Conservation (phyloP, 352 stramenopile genomes). For the Pythium aquatile region DNA sequence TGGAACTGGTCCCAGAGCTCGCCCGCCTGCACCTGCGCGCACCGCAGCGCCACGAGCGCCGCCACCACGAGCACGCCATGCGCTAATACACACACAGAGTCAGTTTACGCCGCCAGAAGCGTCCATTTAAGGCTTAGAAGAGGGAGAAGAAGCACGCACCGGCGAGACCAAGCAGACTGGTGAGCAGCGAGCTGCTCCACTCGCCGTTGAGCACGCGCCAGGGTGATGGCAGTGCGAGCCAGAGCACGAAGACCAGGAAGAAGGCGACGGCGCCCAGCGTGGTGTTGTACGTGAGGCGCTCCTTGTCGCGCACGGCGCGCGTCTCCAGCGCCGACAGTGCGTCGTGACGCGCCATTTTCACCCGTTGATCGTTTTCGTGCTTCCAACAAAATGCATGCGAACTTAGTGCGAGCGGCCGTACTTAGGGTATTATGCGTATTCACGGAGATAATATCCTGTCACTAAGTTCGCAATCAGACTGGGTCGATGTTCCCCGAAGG, state of each 20-base stretch:
- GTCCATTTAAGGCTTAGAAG: background rate
- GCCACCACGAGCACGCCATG: conserved; percentile 56
- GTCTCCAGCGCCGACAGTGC: conserved; percentile 61
- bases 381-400: conserved; percentile 6
- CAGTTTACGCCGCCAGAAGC: background rate
- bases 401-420: background rate
- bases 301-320: conserved; percentile 61
- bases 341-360: conserved; percentile 24
- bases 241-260: conserved; percentile 40
- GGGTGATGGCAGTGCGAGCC: conserved; percentile 54
- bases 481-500: no score
- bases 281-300: conserved; percentile 58
- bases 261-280: conserved; percentile 46
- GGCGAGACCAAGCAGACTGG: conserved; percentile 53
- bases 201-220: conserved; percentile 77
- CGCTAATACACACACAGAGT: conserved; percentile 26
- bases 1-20: conserved; percentile 66
- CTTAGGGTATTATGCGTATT: no score
- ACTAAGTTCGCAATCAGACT: no score
- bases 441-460: no score
- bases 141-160: conserved; percentile 27
- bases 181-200: conserved; percentile 47
- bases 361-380: background rate
- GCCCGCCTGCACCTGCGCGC: conserved; percentile 59
- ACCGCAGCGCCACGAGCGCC: conserved; percentile 53